Percentiles rank a stretch among this genome's conserved stretches.
phyloP scores from a whole-genome alignment of 345 rosid genomes.

The Populus simonii region DNA sequence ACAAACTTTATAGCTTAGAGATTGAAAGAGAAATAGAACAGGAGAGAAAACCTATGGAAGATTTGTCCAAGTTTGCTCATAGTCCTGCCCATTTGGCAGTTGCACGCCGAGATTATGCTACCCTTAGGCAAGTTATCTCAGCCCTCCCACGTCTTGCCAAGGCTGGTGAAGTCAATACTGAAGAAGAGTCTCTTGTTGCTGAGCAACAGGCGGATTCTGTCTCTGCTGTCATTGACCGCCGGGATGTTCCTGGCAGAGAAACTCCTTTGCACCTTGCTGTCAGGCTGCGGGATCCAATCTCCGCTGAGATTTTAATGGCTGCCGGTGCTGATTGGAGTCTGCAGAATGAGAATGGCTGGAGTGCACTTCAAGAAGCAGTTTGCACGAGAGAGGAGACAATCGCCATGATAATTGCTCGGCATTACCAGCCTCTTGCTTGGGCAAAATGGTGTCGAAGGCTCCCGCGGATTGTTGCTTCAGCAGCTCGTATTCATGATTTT shows the following conservation, averaged over 20 bases:
- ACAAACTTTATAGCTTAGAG: conserved; percentile 23
- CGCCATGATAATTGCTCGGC: conserved; percentile 84
- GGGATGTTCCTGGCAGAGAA: conserved; percentile 93
- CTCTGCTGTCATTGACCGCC: conserved; percentile 64
- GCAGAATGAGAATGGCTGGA: conserved; percentile 99
- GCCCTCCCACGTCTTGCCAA: conserved; percentile 68
- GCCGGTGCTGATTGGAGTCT: conserved; percentile 99
- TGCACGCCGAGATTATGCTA: conserved; percentile 65
- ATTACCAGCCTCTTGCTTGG: conserved; percentile 99
- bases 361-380: conserved; percentile 98
- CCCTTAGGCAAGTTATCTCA: conserved; percentile 54
- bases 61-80: conserved; percentile 62
- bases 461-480: conserved; percentile 82
- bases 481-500: conserved; percentile 80
- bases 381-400: conserved; percentile 92
- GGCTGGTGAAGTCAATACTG: conserved; percentile 82
- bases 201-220: conserved; percentile 79
- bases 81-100: conserved; percentile 93
- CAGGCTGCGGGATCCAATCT: conserved; percentile 64
- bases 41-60: conserved; percentile 53
- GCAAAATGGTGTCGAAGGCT: conserved; percentile 98
- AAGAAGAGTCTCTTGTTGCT: conserved; percentile 69
- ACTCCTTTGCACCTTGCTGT: conserved; percentile 98
- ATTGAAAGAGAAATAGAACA: neutral
- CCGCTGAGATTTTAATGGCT: conserved; percentile 85